Evolutionary conservation across 2,329 filamentous ascomycete genomes (phyloP).

Genomic region (Neoarthrinium moseri): DNA sequence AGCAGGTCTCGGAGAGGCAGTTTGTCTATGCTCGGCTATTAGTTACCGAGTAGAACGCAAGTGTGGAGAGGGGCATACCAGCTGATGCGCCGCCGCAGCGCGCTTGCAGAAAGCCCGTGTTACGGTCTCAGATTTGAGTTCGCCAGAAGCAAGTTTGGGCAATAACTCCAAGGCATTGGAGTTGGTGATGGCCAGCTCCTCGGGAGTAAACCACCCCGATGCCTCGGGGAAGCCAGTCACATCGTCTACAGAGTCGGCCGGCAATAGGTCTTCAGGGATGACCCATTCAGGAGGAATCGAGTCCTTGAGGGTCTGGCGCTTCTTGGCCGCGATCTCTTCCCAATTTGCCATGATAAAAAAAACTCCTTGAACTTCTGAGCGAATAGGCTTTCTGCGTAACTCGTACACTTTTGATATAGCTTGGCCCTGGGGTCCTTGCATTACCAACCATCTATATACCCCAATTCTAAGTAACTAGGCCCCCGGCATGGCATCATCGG

Average conservation of each 20-base stretch:
- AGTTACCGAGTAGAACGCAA: no score
- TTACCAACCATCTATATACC: no score
- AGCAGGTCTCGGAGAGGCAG: constrained; percentile 53
- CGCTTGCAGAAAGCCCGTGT: constrained; percentile 38
- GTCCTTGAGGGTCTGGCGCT: constrained; percentile 38
- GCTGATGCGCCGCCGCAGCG: constrained; percentile 35
- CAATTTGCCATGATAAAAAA: constrained; percentile 24
- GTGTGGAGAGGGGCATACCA: constrained; percentile 19
- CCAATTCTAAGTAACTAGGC: no score
- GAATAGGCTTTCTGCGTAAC: no score
- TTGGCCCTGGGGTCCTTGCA: no score
- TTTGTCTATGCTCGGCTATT: constrained; percentile 35
- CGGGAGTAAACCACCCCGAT: constrained; percentile 58
- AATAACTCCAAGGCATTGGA: constrained; percentile 31
- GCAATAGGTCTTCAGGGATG: constrained; percentile 51
- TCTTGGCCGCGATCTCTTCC: constrained; percentile 41
- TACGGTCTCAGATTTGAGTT: constrained; percentile 33
- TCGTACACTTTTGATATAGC: no score
- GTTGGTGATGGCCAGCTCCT: constrained; percentile 38
- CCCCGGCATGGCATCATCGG: no score
- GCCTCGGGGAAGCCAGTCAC: constrained; percentile 53
- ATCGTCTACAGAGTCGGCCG: constrained; percentile 51
- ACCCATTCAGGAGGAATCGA: constrained; percentile 59
- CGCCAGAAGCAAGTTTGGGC: constrained; percentile 31
- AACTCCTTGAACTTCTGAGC: no score